These are phyloP conservation scores for Metschnikowia chrysomelidarum DNA, from an alignment of 805 yeast genomes.

Conservation along the genomic window DNA sequence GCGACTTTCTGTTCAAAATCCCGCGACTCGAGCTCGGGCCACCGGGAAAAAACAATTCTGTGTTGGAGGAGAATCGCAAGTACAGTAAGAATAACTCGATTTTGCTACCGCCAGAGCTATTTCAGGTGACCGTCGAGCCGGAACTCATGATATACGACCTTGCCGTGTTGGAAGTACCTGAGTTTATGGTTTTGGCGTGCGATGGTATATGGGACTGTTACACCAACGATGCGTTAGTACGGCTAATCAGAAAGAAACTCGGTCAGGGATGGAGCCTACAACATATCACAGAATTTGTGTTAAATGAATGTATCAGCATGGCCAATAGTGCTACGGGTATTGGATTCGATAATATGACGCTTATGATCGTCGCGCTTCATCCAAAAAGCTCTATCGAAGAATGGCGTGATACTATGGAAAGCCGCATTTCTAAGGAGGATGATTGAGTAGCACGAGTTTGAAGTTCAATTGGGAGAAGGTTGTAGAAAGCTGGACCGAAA, in stretches of 20 bases:
- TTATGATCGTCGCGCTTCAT: slow-evolving; percentile 65
- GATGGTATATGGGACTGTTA: slow-evolving; percentile 51
- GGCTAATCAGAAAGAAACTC: slow-evolving; percentile 55
- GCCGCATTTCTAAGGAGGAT: slow-evolving; percentile 13
- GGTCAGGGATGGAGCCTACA: slow-evolving; percentile 56
- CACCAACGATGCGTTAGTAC: slow-evolving; percentile 53
- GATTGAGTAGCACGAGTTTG: neutral
- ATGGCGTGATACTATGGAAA: slow-evolving; percentile 59
- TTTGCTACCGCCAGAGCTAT: slow-evolving; percentile 42
- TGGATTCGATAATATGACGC: slow-evolving; percentile 82
- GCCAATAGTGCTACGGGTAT: slow-evolving; percentile 75
- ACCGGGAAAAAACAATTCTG: slow-evolving; percentile 29
- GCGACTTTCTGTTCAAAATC: slow-evolving; percentile 42
- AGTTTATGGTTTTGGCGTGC: slow-evolving; percentile 42
- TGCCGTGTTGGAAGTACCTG: slow-evolving; percentile 25
- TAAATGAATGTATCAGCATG: slow-evolving; percentile 66
- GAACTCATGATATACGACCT: slow-evolving; percentile 40
- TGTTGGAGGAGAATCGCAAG: slow-evolving; percentile 23
- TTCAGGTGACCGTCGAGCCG: slow-evolving; percentile 45
- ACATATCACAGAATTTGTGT: slow-evolving; percentile 54
- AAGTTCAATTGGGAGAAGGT: too few relatives aligned
- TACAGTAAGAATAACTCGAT: slow-evolving; percentile 28
- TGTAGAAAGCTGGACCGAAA: too few relatives aligned
- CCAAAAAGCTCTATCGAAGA: slow-evolving; percentile 43
- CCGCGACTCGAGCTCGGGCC: slow-evolving; percentile 30